These are phyloP conservation scores for Boletus sp. DNA, from an alignment of 1,284 basidiomycete species.

Conservation along the genomic window DNA sequence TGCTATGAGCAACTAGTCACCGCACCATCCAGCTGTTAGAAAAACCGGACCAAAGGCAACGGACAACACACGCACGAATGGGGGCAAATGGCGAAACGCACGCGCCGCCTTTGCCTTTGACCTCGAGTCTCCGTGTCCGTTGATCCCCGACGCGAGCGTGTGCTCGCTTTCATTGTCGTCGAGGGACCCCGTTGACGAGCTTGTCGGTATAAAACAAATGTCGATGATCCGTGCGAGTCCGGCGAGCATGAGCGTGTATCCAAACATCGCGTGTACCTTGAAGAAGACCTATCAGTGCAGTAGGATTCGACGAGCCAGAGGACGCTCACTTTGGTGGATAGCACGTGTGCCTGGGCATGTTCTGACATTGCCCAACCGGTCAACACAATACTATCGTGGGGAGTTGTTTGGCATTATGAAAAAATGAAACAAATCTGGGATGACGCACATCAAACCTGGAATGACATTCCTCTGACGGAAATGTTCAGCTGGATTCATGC, in stretches of 20 bases:
- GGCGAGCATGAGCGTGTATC: slow-evolving; percentile 82
- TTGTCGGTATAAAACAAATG: slow-evolving; percentile 71
- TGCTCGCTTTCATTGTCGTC: slow-evolving; percentile 58
- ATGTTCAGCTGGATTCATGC: neutral
- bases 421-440: neutral
- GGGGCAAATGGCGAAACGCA: slow-evolving; percentile 80
- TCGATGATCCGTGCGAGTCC: slow-evolving; percentile 83
- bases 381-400: slow-evolving; percentile 62
- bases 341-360: slow-evolving; percentile 80
- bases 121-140: slow-evolving; percentile 9
- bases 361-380: slow-evolving; percentile 96
- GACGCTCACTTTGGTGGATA: slow-evolving; percentile 68
- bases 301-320: neutral
- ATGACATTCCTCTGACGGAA: slow-evolving; percentile 67
- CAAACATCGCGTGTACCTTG: slow-evolving; percentile 82
- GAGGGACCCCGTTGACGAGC: slow-evolving; percentile 26
- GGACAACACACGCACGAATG: slow-evolving; percentile 61
- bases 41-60: neutral
- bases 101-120: slow-evolving; percentile 42
- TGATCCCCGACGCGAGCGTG: slow-evolving; percentile 44
- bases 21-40: neutral
- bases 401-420: slow-evolving; percentile 4
- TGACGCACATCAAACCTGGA: slow-evolving; percentile 73
- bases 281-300: slow-evolving; percentile 10
- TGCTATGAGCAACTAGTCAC: slow-evolving; percentile 57